Evolutionary conservation across 1,284 basidiomycete species (phyloP).

Genomic region (Leccinum fallax): DNA sequence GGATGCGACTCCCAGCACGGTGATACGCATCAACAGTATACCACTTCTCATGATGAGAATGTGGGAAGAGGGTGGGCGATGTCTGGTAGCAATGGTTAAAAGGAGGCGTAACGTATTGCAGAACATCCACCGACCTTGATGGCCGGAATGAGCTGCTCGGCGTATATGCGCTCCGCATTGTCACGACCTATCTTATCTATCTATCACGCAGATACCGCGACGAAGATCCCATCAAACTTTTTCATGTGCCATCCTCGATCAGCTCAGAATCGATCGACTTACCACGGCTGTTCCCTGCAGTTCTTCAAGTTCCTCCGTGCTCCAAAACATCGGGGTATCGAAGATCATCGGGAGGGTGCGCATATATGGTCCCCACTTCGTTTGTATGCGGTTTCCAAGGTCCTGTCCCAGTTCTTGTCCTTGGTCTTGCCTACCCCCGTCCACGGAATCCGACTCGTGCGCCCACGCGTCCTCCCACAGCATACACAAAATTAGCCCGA

Average conservation of each 20-base stretch:
- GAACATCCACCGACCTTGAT: slow-evolving; percentile 52
- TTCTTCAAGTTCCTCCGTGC: slow-evolving; percentile 68
- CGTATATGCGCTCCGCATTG: slow-evolving; percentile 81
- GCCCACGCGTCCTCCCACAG: slow-evolving; percentile 83
- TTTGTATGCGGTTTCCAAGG: slow-evolving; percentile 45
- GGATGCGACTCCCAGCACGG: slow-evolving; percentile 89
- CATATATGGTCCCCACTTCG: slow-evolving; percentile 40
- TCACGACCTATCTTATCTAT: slow-evolving; percentile 85
- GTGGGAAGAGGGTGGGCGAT: slow-evolving; percentile 71
- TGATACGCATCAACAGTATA: slow-evolving; percentile 86
- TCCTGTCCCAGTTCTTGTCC: slow-evolving; percentile 9
- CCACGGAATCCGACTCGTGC: slow-evolving; percentile 16
- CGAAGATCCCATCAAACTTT: not conserved
- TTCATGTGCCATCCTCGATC: slow-evolving; percentile 1
- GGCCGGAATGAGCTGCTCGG: slow-evolving; percentile 63
- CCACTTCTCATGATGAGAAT: slow-evolving; percentile 45
- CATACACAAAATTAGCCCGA: slow-evolving; percentile 88
- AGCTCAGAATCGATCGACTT: slow-evolving; percentile 45
- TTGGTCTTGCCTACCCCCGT: not conserved
- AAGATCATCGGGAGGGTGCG: slow-evolving; percentile 72
- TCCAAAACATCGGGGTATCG: slow-evolving; percentile 97
- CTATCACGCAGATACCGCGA: not conserved
- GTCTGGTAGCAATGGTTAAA: slow-evolving; percentile 43
- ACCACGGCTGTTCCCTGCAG: slow-evolving; percentile 85
- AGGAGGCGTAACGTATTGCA: not conserved